Evolutionary conservation across 352 stramenopile species (phyloP).

Genomic region (Peronosclerospora sorghi): DNA sequence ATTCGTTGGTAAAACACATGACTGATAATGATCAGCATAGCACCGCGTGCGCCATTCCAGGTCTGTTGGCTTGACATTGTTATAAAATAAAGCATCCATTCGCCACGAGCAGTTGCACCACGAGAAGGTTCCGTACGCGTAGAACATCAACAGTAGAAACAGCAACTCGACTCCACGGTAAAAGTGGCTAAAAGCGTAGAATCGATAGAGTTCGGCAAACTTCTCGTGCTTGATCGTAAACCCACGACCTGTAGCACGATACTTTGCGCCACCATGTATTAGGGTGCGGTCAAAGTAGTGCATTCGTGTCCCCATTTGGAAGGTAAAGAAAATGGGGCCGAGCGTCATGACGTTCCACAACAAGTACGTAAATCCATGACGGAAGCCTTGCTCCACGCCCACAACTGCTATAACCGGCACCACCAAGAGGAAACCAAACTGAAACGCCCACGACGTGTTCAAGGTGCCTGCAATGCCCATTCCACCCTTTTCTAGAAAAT

Average conservation of each 20-base stretch:
- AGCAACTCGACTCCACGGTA: slow-evolving; percentile 95
- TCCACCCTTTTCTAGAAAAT: slow-evolving; percentile 85
- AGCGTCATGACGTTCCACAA: slow-evolving; percentile 93
- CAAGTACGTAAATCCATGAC: slow-evolving; percentile 86
- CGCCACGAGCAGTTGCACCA: slow-evolving; percentile 84
- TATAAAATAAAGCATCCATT: slow-evolving; percentile 60
- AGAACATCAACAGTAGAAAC: slow-evolving; percentile 71
- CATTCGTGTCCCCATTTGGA: slow-evolving; percentile 98
- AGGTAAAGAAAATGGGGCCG: slow-evolving; percentile 99
- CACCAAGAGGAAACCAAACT: slow-evolving; percentile 93
- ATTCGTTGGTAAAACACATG: slow-evolving; percentile 90
- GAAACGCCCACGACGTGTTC: slow-evolving; percentile 93
- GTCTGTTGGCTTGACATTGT: slow-evolving; percentile 58
- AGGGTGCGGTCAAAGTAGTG: slow-evolving; percentile 98
- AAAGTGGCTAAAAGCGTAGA: slow-evolving; percentile 96
- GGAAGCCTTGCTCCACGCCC: slow-evolving; percentile 94
- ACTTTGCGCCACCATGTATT: slow-evolving; percentile 95
- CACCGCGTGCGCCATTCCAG: slow-evolving; percentile 69
- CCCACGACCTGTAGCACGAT: slow-evolving; percentile 94
- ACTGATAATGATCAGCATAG: slow-evolving; percentile 75
- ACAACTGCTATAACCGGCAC: slow-evolving; percentile 95
- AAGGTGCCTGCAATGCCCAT: slow-evolving; percentile 92
- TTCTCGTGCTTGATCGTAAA: slow-evolving; percentile 98
- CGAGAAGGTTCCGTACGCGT: slow-evolving; percentile 90
- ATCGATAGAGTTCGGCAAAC: slow-evolving; percentile 95